phyloP scores from a whole-genome alignment of 2,329 filamentous ascomycete genomes.

The Sphaerulina musiva region DNA sequence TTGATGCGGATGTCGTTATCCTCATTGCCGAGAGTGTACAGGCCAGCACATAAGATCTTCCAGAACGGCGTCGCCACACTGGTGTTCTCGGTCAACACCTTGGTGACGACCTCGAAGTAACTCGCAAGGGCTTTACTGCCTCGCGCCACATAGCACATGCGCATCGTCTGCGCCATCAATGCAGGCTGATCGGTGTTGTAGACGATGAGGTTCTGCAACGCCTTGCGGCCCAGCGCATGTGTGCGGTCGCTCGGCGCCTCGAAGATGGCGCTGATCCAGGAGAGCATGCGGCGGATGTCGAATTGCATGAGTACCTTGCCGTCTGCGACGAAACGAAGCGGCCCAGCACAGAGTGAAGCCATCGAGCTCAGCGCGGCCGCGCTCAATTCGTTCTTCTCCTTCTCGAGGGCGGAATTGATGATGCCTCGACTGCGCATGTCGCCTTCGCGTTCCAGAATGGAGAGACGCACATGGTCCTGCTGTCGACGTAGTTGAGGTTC shows the following conservation, averaged over 20 bases:
- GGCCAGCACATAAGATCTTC: conserved; percentile 78
- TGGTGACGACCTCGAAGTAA: conserved; percentile 87
- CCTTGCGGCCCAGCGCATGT: conserved; percentile 80
- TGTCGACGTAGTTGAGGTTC: conserved; percentile 72
- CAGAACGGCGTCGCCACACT: conserved; percentile 82
- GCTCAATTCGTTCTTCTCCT: conserved; percentile 87
- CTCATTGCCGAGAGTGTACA: conserved; percentile 90
- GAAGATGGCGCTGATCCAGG: conserved; percentile 94
- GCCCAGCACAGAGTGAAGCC: conserved; percentile 78
- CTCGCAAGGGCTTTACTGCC: conserved; percentile 76
- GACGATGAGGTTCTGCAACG: conserved; percentile 79
- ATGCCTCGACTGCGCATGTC: conserved; percentile 68
- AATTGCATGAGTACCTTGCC: conserved; percentile 84
- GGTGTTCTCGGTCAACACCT: conserved; percentile 74
- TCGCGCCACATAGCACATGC: conserved; percentile 76
- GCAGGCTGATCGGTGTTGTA: conserved; percentile 85
- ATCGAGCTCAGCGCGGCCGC: conserved; percentile 90
- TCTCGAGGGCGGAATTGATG: conserved; percentile 85
- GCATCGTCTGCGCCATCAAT: conserved; percentile 81
- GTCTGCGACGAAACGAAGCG: conserved; percentile 81
- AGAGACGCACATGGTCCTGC: conserved; percentile 82
- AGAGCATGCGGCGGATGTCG: conserved; percentile 83
- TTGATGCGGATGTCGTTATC: conserved; percentile 83
- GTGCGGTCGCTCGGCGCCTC: conserved; percentile 84
- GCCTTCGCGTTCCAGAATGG: conserved; percentile 69